These are phyloP conservation scores for Chloris gayana DNA, from an alignment of 176 grass and related monocot species.

Conservation along the genomic window DNA sequence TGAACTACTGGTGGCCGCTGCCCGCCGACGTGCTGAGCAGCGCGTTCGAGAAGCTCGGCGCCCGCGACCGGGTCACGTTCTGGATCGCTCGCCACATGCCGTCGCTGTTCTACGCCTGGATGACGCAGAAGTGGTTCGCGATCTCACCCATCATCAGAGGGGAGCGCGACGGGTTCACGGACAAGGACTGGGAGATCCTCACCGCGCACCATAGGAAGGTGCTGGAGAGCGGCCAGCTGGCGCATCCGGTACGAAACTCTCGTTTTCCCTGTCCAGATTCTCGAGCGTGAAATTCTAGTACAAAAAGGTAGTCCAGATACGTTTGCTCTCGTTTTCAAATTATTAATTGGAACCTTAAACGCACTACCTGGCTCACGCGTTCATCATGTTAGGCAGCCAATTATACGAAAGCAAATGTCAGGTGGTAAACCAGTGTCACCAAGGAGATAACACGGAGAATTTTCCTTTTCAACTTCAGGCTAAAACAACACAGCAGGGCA, in stretches of 20 bases:
- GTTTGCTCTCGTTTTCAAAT: not conserved
- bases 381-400: not conserved
- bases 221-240: not conserved
- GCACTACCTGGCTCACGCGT: not conserved
- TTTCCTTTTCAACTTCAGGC: not conserved
- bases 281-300: not conserved
- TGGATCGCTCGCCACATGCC: conserved; percentile 66
- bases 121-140: conserved; percentile 56
- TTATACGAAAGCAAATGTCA: not conserved
- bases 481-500: conserved; percentile 53
- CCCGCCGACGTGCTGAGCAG: conserved; percentile 35
- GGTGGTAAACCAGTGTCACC: not conserved
- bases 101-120: conserved; percentile 55
- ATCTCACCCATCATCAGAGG: conserved; percentile 28
- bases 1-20: conserved; percentile 82
- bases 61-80: conserved; percentile 37
- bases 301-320: not conserved
- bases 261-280: not conserved
- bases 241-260: conserved; percentile 17
- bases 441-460: not conserved
- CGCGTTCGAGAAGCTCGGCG: conserved; percentile 42
- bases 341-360: not conserved
- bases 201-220: conserved; percentile 15
- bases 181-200: conserved; percentile 48
- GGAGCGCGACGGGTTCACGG: conserved; percentile 36